phyloP scores from a whole-genome alignment of 1,284 basidiomycete genomes.

The Heimioporus retisporus region DNA sequence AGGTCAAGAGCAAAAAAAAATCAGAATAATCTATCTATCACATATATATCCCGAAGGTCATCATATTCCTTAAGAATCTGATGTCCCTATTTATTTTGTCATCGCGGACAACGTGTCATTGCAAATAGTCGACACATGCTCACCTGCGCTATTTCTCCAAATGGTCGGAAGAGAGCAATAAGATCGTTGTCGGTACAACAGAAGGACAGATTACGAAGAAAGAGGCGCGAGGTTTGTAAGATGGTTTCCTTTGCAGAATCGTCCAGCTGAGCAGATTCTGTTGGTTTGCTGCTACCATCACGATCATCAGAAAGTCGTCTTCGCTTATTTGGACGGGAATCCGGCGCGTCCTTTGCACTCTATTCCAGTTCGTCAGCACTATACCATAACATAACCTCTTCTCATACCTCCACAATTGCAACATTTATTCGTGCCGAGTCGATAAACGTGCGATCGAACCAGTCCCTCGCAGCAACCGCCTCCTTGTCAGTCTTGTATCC shows the following conservation, averaged over 20 bases:
- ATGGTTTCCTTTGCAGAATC: slow-evolving; percentile 73
- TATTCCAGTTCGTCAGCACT: slow-evolving; percentile 36
- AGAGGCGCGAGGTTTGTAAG: slow-evolving; percentile 84
- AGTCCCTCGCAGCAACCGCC: slow-evolving; percentile 81
- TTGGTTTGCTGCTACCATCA: slow-evolving; percentile 38
- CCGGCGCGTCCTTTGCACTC: slow-evolving; percentile 74
- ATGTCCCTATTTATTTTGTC: slow-evolving; percentile 71
- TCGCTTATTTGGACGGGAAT: slow-evolving; percentile 75
- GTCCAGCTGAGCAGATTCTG: slow-evolving; percentile 29
- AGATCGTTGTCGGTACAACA: slow-evolving; percentile 85
- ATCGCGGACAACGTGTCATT: slow-evolving; percentile 47
- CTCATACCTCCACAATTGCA: slow-evolving; percentile 77
- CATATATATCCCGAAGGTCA: slow-evolving; percentile 66
- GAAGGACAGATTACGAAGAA: slow-evolving; percentile 94
- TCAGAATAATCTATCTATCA: slow-evolving; percentile 50
- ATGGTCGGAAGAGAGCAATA: slow-evolving; percentile 72
- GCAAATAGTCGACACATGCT: slow-evolving; percentile 34
- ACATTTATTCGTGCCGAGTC: slow-evolving; percentile 83
- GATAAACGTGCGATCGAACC: slow-evolving; percentile 90
- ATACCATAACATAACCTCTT: neutral
- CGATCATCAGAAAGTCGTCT: slow-evolving; percentile 49
- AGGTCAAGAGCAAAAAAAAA: slow-evolving; percentile 7
- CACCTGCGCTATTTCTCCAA: slow-evolving; percentile 83
- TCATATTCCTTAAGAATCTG: slow-evolving; percentile 63
- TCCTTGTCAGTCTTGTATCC: slow-evolving; percentile 90